Evolutionary conservation across 2,329 filamentous ascomycete species (phyloP).

Genomic region (Aspergillus bombycis): DNA sequence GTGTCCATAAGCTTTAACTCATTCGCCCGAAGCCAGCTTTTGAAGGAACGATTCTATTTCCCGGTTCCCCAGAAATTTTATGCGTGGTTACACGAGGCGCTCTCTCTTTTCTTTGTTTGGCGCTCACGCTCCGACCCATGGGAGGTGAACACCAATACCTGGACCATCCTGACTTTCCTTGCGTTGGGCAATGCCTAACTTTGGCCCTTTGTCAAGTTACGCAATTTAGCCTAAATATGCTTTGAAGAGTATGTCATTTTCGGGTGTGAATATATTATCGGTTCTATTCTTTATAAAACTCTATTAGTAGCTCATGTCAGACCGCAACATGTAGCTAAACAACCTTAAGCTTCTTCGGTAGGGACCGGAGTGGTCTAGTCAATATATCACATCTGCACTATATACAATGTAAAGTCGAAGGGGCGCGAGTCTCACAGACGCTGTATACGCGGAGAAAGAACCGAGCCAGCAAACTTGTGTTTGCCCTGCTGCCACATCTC

Average conservation of each 20-base stretch:
- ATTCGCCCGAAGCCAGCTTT: no score
- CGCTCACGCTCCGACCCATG: not conserved
- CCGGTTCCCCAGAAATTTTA: not conserved
- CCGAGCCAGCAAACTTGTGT: not conserved
- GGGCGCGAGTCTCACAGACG: slow-evolving; percentile 14
- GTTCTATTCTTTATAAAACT: not conserved
- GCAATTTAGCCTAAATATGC: not conserved
- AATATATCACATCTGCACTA: not conserved
- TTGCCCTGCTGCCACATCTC: slow-evolving; percentile 10
- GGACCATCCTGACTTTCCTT: not conserved
- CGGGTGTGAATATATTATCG: not conserved
- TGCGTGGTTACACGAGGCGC: not conserved
- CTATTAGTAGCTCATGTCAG: not conserved
- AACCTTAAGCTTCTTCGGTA: not conserved
- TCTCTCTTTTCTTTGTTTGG: not conserved
- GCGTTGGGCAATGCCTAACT: not conserved
- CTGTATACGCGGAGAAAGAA: not conserved
- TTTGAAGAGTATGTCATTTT: not conserved
- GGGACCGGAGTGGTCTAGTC: not conserved
- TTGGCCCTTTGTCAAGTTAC: not conserved
- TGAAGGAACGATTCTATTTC: not conserved
- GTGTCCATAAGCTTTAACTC: not conserved
- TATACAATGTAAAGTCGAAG: not conserved
- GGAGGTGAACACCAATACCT: not conserved
- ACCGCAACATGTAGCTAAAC: not conserved